These are phyloP conservation scores for Lagenidium giganteum DNA, from an alignment of 352 stramenopile genomes.

Conservation along the genomic window DNA sequence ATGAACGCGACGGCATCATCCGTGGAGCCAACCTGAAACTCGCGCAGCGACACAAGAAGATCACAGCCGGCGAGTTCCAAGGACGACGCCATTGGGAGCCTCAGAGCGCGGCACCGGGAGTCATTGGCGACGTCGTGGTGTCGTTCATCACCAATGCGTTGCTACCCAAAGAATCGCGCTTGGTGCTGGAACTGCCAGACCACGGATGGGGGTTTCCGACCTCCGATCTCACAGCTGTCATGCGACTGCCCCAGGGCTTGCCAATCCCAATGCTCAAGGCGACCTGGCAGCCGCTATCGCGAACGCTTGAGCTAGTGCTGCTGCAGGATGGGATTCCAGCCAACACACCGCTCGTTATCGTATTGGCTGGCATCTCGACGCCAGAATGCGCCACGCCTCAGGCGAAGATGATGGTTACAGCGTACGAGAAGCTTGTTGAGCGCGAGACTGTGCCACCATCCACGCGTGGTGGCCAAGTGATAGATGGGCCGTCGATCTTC, in stretches of 20 bases:
- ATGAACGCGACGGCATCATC: slow-evolving; percentile 28
- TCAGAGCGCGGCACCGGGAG: slow-evolving; percentile 39
- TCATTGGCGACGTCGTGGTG: slow-evolving; percentile 40
- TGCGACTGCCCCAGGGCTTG: slow-evolving; percentile 27
- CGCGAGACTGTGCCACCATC: slow-evolving; percentile 45
- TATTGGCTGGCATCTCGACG: slow-evolving; percentile 50
- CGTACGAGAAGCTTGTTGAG: slow-evolving; percentile 54
- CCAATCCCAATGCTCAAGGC: slow-evolving; percentile 23
- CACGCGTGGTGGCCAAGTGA: slow-evolving; percentile 53
- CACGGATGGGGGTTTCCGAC: slow-evolving; percentile 43
- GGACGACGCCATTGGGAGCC: slow-evolving; percentile 32
- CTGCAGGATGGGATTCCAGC: slow-evolving; percentile 34
- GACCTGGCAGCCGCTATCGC: slow-evolving; percentile 20
- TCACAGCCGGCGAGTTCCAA: slow-evolving; percentile 46
- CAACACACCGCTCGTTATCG: slow-evolving; percentile 30
- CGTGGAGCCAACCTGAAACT: slow-evolving; percentile 59
- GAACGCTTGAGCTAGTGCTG: slow-evolving; percentile 50
- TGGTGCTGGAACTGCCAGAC: slow-evolving; percentile 48
- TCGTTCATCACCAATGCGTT: slow-evolving; percentile 37
- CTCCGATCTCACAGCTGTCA: slow-evolving; percentile 15
- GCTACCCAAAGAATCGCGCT: slow-evolving; percentile 33
- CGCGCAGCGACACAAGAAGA: slow-evolving; percentile 58
- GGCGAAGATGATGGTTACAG: slow-evolving; percentile 41
- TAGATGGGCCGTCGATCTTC: slow-evolving; percentile 48
- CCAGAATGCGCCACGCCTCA: slow-evolving; percentile 44